Conservation (phyloP, 345 rosid genomes). For the Cardamine resedifolia region DNA sequence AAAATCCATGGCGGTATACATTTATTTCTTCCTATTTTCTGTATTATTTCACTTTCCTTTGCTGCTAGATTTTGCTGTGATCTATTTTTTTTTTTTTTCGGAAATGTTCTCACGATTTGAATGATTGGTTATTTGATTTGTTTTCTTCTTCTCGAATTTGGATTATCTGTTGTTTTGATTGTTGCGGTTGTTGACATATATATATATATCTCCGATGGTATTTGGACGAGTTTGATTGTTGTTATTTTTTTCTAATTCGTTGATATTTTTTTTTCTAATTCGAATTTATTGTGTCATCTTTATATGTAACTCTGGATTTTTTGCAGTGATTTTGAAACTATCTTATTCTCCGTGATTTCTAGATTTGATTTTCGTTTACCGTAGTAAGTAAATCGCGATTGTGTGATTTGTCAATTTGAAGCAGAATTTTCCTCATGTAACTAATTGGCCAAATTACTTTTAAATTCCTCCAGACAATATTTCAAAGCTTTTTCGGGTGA, state of each 20-base stretch:
- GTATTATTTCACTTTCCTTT: background rate
- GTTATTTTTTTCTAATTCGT: background rate
- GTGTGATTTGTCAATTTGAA: background rate
- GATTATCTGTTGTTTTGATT: background rate
- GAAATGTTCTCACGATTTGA: background rate
- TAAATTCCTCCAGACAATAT: background rate
- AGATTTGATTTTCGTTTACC: background rate
- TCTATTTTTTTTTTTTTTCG: constrained; percentile 17
- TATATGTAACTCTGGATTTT: background rate
- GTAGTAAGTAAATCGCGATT: background rate
- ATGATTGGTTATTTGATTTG: constrained; percentile 7
- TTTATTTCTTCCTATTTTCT: background rate
- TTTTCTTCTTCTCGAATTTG: background rate
- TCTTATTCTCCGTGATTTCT: background rate
- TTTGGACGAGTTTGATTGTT: background rate
- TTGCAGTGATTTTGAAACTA: background rate
- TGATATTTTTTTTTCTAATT: background rate
- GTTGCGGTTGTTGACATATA: too few species aligned
- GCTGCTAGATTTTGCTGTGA: background rate
- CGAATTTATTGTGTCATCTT: constrained; percentile 15
- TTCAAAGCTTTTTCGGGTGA: background rate
- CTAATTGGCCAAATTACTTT: background rate
- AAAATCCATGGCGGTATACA: constrained; percentile 36
- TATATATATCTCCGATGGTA: background rate
- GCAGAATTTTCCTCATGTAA: background rate